Base-by-base conservation (phyloP, 2,329 filamentous ascomycete genomes). In the Aspergillus melleus region DNA sequence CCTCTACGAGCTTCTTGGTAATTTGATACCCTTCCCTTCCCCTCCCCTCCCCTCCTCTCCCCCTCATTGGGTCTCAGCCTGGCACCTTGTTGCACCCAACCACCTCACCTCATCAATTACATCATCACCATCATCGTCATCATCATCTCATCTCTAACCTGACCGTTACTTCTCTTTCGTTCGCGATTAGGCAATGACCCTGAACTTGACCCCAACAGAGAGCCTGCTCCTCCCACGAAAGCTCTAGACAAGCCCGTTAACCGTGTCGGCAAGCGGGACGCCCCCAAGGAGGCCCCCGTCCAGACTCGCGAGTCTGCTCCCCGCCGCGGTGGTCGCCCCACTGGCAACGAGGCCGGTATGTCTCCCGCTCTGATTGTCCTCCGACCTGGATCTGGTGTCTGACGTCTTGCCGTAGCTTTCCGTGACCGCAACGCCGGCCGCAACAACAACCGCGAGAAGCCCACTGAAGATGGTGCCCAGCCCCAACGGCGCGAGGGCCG, bases 1-100 rank as follows among this genome's bases (percentile, higher is more conserved):
- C 87, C 89, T 91, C 77, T 98, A 91, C 87, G 94, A 95, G 87
- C 89, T 96, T 84, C 92, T 99, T 86, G 94, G 95, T 98, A 96
- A 69, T 69, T 70, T 29, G 26, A 29, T 29, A 29, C 26, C 26
- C 26, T 29, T 29, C 26, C 26, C 26, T 29, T 29, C 26, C 26
- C 67, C 67, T 59, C 58, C 64, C 65, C 68, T 67, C 68, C 52
- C 53, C 62, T 68, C 52, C 59, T 59, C 58, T 52, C 36, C 53
- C 39, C 42, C 62, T 57, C 57, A 50, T 63, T 64, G 58, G 59
- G 63, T 61, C 46, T 49, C 26, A 51, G 20, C 10, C 39, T 22
- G 16, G 62, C 50, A 54, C 52, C 55, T 60, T 53, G 54, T 8
- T 42, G 36, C 36, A 42, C 36, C 36, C 36, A n/a, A n/a, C 36